Evolutionary conservation across 2,329 filamentous ascomycete species (phyloP).

Genomic region (Alternaria angustiovoidea): DNA sequence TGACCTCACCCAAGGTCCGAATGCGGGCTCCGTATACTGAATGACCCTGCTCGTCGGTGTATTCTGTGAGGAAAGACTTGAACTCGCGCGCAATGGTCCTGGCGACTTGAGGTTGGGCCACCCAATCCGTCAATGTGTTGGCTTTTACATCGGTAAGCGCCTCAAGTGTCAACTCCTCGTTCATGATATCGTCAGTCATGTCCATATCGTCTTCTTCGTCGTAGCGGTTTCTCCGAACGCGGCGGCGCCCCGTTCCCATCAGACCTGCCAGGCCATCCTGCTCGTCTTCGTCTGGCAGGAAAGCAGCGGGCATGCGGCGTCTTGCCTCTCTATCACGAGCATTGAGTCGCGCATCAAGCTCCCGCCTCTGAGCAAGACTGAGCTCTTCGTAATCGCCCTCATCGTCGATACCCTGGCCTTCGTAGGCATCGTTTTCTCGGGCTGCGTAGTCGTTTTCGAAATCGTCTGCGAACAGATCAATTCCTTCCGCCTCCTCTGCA

Average conservation of each 20-base stretch:
- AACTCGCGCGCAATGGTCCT: conserved; percentile 95
- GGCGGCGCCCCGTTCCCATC: conserved; percentile 81
- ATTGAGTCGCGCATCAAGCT: conserved; percentile 76
- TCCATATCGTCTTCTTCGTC: conserved; percentile 93
- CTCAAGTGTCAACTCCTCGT: conserved; percentile 92
- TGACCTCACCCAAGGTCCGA: conserved; percentile 93
- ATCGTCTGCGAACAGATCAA: conserved; percentile 75
- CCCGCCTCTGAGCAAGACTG: conserved; percentile 70
- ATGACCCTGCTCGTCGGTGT: conserved; percentile 84
- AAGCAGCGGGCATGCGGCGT: conserved; percentile 74
- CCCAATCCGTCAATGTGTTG: conserved; percentile 92
- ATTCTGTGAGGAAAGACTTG: conserved; percentile 96
- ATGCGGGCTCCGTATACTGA: conserved; percentile 97
- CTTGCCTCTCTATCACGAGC: conserved; percentile 75
- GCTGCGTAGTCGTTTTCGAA: conserved; percentile 69
- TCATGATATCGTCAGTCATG: conserved; percentile 92
- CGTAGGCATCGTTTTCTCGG: conserved; percentile 67
- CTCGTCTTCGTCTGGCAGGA: conserved; percentile 82
- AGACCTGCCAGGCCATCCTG: conserved; percentile 86
- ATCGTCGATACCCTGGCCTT: conserved; percentile 77
- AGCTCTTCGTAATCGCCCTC: conserved; percentile 80
- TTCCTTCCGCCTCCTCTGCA: conserved; percentile 74
- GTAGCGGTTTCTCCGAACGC: conserved; percentile 85
- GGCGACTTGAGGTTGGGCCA: conserved; percentile 87
- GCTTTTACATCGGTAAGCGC: conserved; percentile 93